These are phyloP conservation scores for Gaultheria prostrata DNA, from an alignment of 148 eudicot genomes.

Conservation along the genomic window DNA sequence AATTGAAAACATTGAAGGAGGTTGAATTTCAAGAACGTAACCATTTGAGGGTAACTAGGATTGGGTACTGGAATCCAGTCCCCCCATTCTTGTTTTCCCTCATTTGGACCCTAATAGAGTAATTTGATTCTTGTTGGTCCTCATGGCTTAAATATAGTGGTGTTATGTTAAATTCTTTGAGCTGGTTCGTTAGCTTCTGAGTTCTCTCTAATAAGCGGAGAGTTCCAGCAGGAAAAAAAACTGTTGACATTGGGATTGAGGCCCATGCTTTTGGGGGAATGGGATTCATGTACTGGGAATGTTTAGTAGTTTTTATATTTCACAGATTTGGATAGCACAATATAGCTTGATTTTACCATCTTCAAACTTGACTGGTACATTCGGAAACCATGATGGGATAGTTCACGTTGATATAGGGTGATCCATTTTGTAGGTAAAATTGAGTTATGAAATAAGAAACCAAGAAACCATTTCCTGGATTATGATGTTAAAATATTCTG, in stretches of 20 bases:
- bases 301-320: no score
- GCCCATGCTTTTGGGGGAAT: not conserved
- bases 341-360: no score
- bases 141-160: not conserved
- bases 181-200: not conserved
- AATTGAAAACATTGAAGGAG: not conserved
- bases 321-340: no score
- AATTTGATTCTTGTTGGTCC: not conserved
- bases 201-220: not conserved
- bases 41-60: not conserved
- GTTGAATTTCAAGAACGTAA: not conserved
- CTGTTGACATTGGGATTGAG: not conserved
- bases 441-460: no score
- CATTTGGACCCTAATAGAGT: not conserved
- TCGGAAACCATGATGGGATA: no score
- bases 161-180: not conserved
- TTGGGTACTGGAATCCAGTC: not conserved
- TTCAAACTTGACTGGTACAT: no score
- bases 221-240: not conserved
- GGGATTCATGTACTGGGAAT: not conserved
- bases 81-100: not conserved
- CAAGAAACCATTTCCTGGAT: no score
- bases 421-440: no score
- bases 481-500: no score
- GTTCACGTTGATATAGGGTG: no score